Evolutionary conservation across 163 green algal species (phyloP).

Genomic region (Chloromonas sp.): DNA sequence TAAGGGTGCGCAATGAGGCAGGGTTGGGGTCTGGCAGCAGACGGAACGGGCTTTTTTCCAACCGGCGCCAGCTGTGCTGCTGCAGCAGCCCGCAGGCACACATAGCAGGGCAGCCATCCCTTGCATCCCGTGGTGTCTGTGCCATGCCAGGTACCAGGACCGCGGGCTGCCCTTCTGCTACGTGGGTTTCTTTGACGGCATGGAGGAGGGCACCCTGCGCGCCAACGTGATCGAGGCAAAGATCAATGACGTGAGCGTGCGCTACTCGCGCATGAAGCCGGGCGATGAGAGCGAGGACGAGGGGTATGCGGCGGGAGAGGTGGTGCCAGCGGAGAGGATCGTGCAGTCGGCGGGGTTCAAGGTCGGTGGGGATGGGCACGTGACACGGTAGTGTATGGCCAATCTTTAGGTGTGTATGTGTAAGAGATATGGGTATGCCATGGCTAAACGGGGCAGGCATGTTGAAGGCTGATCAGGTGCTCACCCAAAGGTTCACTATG

Average conservation of each 20-base stretch:
- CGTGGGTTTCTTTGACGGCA: constrained; percentile 83
- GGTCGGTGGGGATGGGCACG: constrained; percentile 11
- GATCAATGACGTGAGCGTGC: constrained; percentile 38
- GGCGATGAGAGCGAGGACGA: constrained; percentile 32
- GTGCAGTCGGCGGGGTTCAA: constrained; percentile 54
- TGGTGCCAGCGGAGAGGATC: constrained; percentile 43
- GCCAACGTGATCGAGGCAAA: constrained; percentile 67
- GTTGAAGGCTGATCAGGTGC: neutral
- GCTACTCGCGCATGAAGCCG: constrained; percentile 11
- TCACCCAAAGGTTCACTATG: no score
- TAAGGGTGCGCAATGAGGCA: no score
- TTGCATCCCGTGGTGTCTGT: no score
- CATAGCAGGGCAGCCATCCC: no score
- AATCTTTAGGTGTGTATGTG: neutral
- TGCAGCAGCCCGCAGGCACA: no score
- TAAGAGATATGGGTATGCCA: no score
- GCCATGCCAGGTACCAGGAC: constrained; percentile 72
- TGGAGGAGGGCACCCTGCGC: constrained; percentile 73
- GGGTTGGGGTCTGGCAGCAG: no score
- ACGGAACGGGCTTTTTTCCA: no score
- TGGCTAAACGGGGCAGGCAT: no score
- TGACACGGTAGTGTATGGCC: neutral
- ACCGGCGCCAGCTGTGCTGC: no score
- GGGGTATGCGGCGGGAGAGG: constrained; percentile 51
- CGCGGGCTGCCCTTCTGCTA: constrained; percentile 77